Base-by-base conservation (phyloP, 2,329 filamentous ascomycete species). In the Seiridium unicorne region DNA sequence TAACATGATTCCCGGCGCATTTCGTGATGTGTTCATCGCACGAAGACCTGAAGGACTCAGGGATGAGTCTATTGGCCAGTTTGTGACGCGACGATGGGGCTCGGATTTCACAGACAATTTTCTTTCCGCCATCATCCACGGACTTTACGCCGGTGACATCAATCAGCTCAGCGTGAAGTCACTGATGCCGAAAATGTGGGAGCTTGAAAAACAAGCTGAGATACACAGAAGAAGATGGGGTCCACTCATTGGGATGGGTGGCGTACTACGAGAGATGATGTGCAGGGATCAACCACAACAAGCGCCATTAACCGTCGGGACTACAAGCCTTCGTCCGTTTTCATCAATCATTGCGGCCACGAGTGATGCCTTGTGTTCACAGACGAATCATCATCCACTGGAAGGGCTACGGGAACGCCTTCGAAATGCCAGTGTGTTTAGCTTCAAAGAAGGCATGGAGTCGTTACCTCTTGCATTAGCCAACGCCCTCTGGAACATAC, bases 1-100 rank as follows among this genome's bases (percentile, higher is more conserved):
- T 38, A 47, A 57, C 13, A 11, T 57, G 8, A 18, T 62, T 18
- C 32, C 47, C 6, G 32, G 48, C 11, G 42, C 60, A 11, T 36
- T 62, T 9, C 60, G 48, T 34, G 47, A 55, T 13, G 13, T 57
- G 38, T 48, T 34, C 3, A 57, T 51, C 31, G 26, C 44, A 48
- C 32, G 46, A n/a, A 55, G 57, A 11, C 54, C 54, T 6, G 13
- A 36, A 11, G 40, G 46, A 42, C 51, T 62, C 7, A n/a, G 57
- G 6, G 57, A 62, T 51, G 57, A 62, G 13, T 62, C 60, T 5
- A 57, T 62, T n/a, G 60, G 60, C 42, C 46, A 44, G 6, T 62
- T 62, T 44, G 53, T 62, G 47, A 32, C 46, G 35, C 57, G 60
- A 32, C 54, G 38, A 44, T 55, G 55, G 31, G 57, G 57, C 31